Evolutionary conservation across 805 yeast species (phyloP), one percentile per base, ranked within the genome.

Genomic region (Myxozyma melibiosi): DNA sequence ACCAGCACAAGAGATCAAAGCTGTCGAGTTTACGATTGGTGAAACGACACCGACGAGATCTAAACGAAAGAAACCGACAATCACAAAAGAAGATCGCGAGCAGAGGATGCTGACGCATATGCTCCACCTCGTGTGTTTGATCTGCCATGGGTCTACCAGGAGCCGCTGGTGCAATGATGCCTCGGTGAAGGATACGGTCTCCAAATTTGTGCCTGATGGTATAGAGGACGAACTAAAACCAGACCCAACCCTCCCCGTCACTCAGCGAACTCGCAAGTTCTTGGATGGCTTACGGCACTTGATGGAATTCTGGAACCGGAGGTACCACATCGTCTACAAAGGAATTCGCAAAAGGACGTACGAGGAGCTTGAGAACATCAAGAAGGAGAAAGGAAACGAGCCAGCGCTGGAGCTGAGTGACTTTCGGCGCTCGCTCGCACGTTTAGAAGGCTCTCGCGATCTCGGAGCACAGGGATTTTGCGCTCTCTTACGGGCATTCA

Each of bases 401-500:
- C 63, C 63, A 11, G n/a, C 58, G 6, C 11, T 59, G 47, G 48
- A 47, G 33, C 27, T 45, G 18, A 28, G 37, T 5, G 52, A 31
- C 1, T 62, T 65, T 30, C 25, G 53, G 9, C 50, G 48, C 11
- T 49, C 63, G 2, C 24, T 60, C 24, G 39, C 41, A 8, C 50
- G 55, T n/a, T 31, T 55, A 30, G 55, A 57, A 16, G 99, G 98
- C 0, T 82, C 89, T 2, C 71, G 87, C 33, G 97, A 92, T 68
- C 55, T 88, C 5, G 86, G 86, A 0, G 90, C 94, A 0, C 96
- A 89, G 67, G 97, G 96, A 0, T 91, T 89, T 73, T 89, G 90
- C 14, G 82, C 88, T 0, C 66, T 92, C 0, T 69, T 90, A 42
- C 73, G 98, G 61, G 77, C 94, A 1, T 71, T 87, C 11, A 87